phyloP scores from a whole-genome alignment of 2,329 filamentous ascomycete species.

The Elsinoe arachidis region DNA sequence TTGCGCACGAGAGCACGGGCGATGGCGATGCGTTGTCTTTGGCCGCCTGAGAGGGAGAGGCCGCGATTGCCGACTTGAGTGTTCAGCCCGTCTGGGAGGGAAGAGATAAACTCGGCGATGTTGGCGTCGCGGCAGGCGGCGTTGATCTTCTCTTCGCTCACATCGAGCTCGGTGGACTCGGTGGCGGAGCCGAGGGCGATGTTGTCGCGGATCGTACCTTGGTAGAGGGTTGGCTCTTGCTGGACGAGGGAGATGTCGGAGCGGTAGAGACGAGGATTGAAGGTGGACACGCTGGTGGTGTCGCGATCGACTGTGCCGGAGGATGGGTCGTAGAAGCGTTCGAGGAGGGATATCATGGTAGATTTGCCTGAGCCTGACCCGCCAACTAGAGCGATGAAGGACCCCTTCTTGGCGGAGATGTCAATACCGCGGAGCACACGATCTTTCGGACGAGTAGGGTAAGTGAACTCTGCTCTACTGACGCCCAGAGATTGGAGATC shows the following conservation, averaged over 20 bases:
- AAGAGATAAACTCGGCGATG: slow-evolving; percentile 26
- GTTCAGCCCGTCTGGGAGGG: slow-evolving; percentile 59
- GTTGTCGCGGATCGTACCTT: slow-evolving; percentile 34
- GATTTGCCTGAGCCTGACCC: slow-evolving; percentile 65
- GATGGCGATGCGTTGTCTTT: slow-evolving; percentile 21
- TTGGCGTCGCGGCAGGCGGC: slow-evolving; percentile 21
- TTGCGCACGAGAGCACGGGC: slow-evolving; percentile 20
- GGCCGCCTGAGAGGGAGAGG: slow-evolving; percentile 20
- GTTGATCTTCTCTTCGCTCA: slow-evolving; percentile 26
- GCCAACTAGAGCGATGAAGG: slow-evolving; percentile 63
- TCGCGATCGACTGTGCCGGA: slow-evolving; percentile 53
- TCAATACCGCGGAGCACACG: slow-evolving; percentile 3
- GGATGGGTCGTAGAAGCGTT: slow-evolving; percentile 61
- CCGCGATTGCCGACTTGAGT: slow-evolving; percentile 44
- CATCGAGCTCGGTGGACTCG: slow-evolving; percentile 23
- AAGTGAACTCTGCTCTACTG: slow-evolving; percentile 48
- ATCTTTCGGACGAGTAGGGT: slow-evolving; percentile 50
- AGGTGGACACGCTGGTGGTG: slow-evolving; percentile 25
- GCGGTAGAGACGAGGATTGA: slow-evolving; percentile 32
- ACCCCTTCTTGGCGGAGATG: slow-evolving; percentile 46
- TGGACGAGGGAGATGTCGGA: slow-evolving; percentile 34
- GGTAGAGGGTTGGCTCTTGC: slow-evolving; percentile 39
- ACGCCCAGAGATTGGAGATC: slow-evolving; percentile 30
- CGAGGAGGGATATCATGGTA: slow-evolving; percentile 55
- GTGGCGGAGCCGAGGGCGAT: slow-evolving; percentile 18